phyloP scores from a whole-genome alignment of 192 early-diverging fungal species.

The Dispira simplex region DNA sequence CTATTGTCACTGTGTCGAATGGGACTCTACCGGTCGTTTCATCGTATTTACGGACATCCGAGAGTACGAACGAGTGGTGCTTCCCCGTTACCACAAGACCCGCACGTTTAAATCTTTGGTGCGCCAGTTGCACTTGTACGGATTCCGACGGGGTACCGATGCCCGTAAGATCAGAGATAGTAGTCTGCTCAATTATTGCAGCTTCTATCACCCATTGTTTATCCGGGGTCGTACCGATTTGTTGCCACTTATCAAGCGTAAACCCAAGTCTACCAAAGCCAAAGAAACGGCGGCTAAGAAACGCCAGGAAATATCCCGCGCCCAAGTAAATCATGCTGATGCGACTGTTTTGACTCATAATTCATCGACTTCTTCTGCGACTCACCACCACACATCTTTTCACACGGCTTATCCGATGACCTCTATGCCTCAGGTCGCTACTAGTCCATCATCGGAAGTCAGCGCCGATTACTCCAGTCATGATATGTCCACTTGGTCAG shows the following conservation, averaged over 20 bases:
- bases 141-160: slow-evolving; percentile 10
- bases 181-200: slow-evolving; percentile 11
- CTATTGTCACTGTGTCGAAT: slow-evolving; percentile 6
- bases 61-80: slow-evolving; percentile 7
- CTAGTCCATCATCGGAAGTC: not conserved
- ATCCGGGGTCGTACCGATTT: slow-evolving; percentile 10
- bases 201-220: slow-evolving; percentile 8
- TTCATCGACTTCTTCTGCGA: too few relatives aligned
- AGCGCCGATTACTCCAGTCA: too few relatives aligned
- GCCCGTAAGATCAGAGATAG: slow-evolving; percentile 9
- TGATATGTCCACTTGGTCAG: too few relatives aligned
- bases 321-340: not conserved
- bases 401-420: too few relatives aligned
- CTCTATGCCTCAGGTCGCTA: not conserved
- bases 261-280: slow-evolving; percentile 11
- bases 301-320: not conserved
- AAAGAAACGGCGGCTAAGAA: not conserved
- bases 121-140: slow-evolving; percentile 11
- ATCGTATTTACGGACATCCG: slow-evolving; percentile 11
- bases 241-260: slow-evolving; percentile 2
- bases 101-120: slow-evolving; percentile 11
- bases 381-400: too few relatives aligned
- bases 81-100: slow-evolving; percentile 12
- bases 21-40: slow-evolving; percentile 8
- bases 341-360: too few relatives aligned